Percentiles rank a stretch among this genome's conserved stretches.
phyloP scores from a whole-genome alignment of 2,329 filamentous ascomycete species.

The Colletotrichum plurivorum region DNA sequence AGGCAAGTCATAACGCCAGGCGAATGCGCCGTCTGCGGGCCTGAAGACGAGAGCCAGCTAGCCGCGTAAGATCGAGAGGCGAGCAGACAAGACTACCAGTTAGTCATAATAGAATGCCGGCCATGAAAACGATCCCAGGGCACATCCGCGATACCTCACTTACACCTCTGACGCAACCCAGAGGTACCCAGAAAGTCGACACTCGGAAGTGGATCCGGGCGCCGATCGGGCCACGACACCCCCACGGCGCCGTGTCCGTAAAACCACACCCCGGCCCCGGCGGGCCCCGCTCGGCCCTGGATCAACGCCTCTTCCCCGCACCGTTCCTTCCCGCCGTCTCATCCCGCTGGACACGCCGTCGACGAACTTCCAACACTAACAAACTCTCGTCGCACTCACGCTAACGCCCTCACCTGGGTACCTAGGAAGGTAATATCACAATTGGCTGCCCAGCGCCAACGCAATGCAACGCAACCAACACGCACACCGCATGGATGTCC shows the following conservation, averaged over 20 bases:
- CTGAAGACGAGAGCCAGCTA: no score
- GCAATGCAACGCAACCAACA: constrained; percentile 1
- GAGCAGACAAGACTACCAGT: no score
- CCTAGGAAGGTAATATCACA: no score
- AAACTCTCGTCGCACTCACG: not conserved
- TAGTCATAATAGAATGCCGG: no score
- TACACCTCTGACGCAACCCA: no score
- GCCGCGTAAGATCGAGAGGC: no score
- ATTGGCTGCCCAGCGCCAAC: not conserved
- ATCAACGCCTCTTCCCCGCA: constrained; percentile 2
- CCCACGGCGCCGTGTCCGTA: constrained; percentile 27
- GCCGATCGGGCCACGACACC: constrained; percentile 4
- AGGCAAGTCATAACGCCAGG: no score
- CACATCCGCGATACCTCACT: no score
- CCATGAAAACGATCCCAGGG: no score
- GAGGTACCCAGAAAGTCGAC: no score
- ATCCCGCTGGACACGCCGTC: constrained; percentile 3
- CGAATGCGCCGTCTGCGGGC: no score
- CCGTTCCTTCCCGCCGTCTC: constrained; percentile 16
- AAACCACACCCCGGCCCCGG: not conserved
- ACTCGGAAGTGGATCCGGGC: not conserved
- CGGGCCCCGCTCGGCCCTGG: not conserved
- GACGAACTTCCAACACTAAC: not conserved
- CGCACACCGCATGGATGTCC: not conserved
- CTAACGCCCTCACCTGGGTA: not conserved